Evolutionary conservation across 768 basidiomycete species (phyloP).

Genomic region (Podaxis sp.): DNA sequence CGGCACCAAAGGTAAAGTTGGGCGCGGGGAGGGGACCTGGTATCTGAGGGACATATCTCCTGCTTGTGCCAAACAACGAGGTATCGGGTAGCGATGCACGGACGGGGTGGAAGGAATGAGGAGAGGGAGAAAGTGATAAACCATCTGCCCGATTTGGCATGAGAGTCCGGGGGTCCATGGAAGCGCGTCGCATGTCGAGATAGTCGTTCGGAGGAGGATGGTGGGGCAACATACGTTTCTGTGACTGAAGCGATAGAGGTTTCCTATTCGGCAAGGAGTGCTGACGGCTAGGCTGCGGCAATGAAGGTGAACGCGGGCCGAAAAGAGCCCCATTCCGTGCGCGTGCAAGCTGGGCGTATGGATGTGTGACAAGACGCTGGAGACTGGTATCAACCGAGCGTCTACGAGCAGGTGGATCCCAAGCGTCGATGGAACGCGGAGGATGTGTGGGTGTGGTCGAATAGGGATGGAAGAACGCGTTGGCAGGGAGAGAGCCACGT

Average conservation of each 20-base stretch:
- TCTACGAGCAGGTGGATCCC: slow-evolving; percentile 43
- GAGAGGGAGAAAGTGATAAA: slow-evolving; percentile 43
- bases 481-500: slow-evolving; percentile 58
- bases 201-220: slow-evolving; percentile 33
- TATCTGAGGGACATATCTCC: slow-evolving; percentile 45
- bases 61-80: slow-evolving; percentile 45
- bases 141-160: slow-evolving; percentile 30
- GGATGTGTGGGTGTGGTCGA: slow-evolving; percentile 28
- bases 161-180: slow-evolving; percentile 42
- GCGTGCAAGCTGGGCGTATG: slow-evolving; percentile 49
- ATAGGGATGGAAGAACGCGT: slow-evolving; percentile 34
- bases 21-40: slow-evolving; percentile 63
- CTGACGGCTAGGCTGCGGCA: slow-evolving; percentile 23
- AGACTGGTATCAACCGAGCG: slow-evolving; percentile 48
- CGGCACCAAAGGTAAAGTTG: slow-evolving; percentile 63
- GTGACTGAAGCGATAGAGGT: slow-evolving; percentile 25
- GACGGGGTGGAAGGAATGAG: slow-evolving; percentile 40
- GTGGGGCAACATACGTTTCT: slow-evolving; percentile 17
- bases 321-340: slow-evolving; percentile 51
- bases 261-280: not conserved
- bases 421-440: slow-evolving; percentile 39
- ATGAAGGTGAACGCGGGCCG: slow-evolving; percentile 34
- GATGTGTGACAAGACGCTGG: slow-evolving; percentile 49
- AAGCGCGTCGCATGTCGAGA: slow-evolving; percentile 39
- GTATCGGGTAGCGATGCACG: slow-evolving; percentile 53